These are phyloP conservation scores for Pleoardoris graminearum DNA, from an alignment of 2,329 filamentous ascomycete species.

Conservation along the genomic window DNA sequence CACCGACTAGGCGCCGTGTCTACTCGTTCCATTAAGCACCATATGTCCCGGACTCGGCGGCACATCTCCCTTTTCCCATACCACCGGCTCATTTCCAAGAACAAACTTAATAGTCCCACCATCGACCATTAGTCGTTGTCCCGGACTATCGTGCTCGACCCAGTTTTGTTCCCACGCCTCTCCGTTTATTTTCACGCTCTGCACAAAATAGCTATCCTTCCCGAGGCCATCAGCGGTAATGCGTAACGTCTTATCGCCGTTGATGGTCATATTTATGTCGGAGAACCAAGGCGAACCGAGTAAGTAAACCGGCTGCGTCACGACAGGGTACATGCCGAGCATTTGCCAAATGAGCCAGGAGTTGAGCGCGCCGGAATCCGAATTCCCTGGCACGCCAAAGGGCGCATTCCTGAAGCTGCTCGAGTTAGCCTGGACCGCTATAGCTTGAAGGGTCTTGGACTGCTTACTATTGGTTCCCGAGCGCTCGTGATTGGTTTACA, in stretches of 20 bases:
- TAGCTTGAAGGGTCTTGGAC: not conserved
- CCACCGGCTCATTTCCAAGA: constrained; percentile 45
- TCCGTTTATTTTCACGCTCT: constrained; percentile 67
- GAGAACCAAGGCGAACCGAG: constrained; percentile 52
- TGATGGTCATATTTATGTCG: constrained; percentile 62
- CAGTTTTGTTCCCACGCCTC: constrained; percentile 63
- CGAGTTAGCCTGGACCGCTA: constrained; percentile 1
- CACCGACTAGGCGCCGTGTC: not conserved
- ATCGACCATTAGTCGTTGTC: constrained; percentile 37
- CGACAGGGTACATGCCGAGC: constrained; percentile 56
- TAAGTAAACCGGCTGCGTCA: constrained; percentile 68
- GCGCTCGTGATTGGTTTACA: constrained; percentile 36
- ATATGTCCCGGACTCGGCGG: constrained; percentile 55
- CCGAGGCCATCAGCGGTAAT: constrained; percentile 58
- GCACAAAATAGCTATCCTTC: constrained; percentile 61
- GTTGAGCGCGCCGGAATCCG: constrained; percentile 50
- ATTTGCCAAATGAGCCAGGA: constrained; percentile 55
- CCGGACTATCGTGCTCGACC: constrained; percentile 66
- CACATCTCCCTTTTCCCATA: constrained; percentile 56
- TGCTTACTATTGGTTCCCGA: constrained; percentile 37
- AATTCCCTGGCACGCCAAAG: constrained; percentile 49
- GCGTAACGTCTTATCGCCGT: constrained; percentile 53
- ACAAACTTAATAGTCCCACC: constrained; percentile 56
- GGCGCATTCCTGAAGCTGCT: constrained; percentile 25
- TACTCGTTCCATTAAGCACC: not conserved